These are phyloP conservation scores for Coffea canephora DNA, from an alignment of 257 asterid genomes.

Conservation along the genomic window DNA sequence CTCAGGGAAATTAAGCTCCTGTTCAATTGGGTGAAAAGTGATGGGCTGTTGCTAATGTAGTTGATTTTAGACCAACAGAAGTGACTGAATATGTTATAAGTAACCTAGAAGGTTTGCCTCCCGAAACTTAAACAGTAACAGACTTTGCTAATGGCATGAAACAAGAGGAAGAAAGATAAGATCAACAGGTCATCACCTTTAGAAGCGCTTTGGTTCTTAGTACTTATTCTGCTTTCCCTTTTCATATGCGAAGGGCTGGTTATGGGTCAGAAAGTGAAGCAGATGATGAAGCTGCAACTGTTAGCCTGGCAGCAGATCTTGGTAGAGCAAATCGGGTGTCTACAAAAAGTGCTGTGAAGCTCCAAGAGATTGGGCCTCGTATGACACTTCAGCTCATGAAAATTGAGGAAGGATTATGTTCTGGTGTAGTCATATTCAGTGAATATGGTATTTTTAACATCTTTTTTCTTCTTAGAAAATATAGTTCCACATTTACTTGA, in stretches of 20 bases:
- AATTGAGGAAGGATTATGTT: slow-evolving; percentile 78
- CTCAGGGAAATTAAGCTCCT: neutral
- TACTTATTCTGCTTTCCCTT: slow-evolving; percentile 1
- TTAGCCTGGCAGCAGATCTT: slow-evolving; percentile 60
- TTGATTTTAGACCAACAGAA: neutral
- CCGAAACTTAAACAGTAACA: neutral
- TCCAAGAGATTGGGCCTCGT: slow-evolving; percentile 92
- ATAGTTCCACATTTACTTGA: no score
- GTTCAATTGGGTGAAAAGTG: neutral
- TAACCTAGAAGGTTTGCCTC: neutral
- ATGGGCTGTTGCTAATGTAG: neutral
- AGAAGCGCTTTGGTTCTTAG: neutral
- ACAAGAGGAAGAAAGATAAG: neutral
- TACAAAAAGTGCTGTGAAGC: slow-evolving; percentile 84
- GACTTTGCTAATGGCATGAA: neutral
- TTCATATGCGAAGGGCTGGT: slow-evolving; percentile 60
- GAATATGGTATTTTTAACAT: slow-evolving; percentile 25
- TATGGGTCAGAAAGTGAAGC: slow-evolving; percentile 95
- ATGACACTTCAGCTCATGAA: slow-evolving; percentile 76
- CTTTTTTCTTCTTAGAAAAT: neutral
- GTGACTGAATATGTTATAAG: neutral
- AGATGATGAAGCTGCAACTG: slow-evolving; percentile 93
- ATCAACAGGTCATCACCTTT: neutral
- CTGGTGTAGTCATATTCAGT: slow-evolving; percentile 59
- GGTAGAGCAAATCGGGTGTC: slow-evolving; percentile 79